Base-by-base conservation (phyloP, 1,284 basidiomycete species). In the Cryptococcus floricola region DNA sequence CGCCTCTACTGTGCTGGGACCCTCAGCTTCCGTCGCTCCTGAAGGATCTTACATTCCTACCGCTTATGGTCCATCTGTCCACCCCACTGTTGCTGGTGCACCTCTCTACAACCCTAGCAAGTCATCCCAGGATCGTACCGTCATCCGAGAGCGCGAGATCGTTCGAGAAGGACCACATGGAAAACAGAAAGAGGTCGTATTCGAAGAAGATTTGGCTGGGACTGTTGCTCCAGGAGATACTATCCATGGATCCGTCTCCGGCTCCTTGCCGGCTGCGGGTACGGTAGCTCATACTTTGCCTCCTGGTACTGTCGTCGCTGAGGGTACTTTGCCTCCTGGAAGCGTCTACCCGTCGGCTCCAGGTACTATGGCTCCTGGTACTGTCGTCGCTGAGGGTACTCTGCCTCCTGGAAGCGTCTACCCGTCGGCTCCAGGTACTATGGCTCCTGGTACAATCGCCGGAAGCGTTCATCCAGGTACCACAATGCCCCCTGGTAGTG, bases 81-180 rank as follows among this genome's bases (percentile, higher is more conserved):
- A 19, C 42, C 42, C 42, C 18, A 18, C 42, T 19, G 10, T n/a
- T 10, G 42, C 42, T 42, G 19, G 39, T 14, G 59, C 62, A 39
- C 64, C 61, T 27, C 67, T 52, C 50, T 67, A 34, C 31, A 34
- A 3, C 31, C 31, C 31, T 34, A 3, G 31, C 31, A 34, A 34
- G 31, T 34, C 31, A 8, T 42, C 54, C 37, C 57, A 62, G 12
- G 67, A 71, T 42, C 66, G 67, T 53, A 65, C 63, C 7, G 53
- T 63, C 13, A 61, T 63, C 55, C 66, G 64, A 44, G 68, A 71
- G 49, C 57, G 61, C n/a, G 68, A 71, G 50, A 54, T 68, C 46
- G 60, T 69, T n/a, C 60, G 59, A 23, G 59, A 68, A 28, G 64
- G 67, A 34, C 66, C 64, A 3, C 38, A 48, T 42, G 61, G 60